These are phyloP conservation scores for Phytophthora pinifolia DNA, from an alignment of 352 stramenopile genomes.

Conservation along the genomic window DNA sequence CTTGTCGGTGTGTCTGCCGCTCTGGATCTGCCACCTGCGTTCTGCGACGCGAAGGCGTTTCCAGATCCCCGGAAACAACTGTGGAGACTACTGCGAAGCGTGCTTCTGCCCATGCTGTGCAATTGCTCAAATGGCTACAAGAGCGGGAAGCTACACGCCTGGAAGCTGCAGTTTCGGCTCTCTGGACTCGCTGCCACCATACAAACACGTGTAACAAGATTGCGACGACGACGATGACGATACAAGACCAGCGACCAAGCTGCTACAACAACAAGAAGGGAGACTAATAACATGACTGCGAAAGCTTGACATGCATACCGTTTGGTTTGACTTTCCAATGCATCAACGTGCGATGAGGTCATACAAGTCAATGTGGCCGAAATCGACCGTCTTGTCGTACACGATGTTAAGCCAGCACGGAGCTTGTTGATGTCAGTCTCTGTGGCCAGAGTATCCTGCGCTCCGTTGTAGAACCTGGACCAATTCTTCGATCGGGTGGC, in stretches of 20 bases:
- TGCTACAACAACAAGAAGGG: not conserved
- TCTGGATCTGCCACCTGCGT: conserved; percentile 43
- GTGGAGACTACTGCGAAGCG: conserved; percentile 30
- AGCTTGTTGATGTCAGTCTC: conserved; percentile 38
- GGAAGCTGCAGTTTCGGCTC: conserved; percentile 46
- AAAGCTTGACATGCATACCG: conserved; percentile 8
- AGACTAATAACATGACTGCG: conserved; percentile 15
- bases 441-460: conserved; percentile 39
- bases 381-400: conserved; percentile 32
- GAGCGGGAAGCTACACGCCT: conserved; percentile 49
- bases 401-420: conserved; percentile 38
- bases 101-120: conserved; percentile 51
- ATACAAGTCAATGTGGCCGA: conserved; percentile 54
- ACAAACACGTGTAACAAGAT: conserved; percentile 15
- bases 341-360: not conserved
- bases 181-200: conserved; percentile 32
- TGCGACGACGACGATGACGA: not conserved
- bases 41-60: conserved; percentile 37
- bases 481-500: no score
- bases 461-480: conserved; percentile 44
- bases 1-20: conserved; percentile 13
- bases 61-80: conserved; percentile 41
- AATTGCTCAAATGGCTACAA: conserved; percentile 58
- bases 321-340: not conserved
- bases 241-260: not conserved